Percentiles rank a stretch among this genome's conserved stretches.
Conservation (phyloP, 2,329 filamentous ascomycete genomes). For the Cordyceps cateniannulata region DNA sequence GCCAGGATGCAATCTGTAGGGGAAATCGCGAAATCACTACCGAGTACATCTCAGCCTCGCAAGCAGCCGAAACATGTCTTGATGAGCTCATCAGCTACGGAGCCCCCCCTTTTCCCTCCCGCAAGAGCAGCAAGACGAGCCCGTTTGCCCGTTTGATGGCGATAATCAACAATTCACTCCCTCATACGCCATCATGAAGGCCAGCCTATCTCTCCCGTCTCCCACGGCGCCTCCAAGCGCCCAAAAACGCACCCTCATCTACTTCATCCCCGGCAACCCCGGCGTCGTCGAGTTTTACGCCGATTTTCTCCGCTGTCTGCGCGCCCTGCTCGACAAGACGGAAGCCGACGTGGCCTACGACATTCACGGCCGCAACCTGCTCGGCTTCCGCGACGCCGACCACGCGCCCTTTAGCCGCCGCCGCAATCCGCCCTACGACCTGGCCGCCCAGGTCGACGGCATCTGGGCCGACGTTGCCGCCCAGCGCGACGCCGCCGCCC, state of each 20-base stretch:
- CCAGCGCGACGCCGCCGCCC: conserved; percentile 14
- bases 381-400: conserved; percentile 51
- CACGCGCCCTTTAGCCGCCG: conserved; percentile 37
- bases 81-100: too few species aligned
- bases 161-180: too few species aligned
- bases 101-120: too few species aligned
- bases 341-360: conserved; percentile 36
- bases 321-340: conserved; percentile 43
- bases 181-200: background rate
- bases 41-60: too few species aligned
- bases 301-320: conserved; percentile 56
- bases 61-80: too few species aligned
- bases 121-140: too few species aligned
- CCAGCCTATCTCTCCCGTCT: conserved; percentile 24
- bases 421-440: conserved; percentile 41
- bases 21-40: too few species aligned
- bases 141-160: too few species aligned
- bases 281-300: conserved; percentile 69
- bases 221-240: conserved; percentile 22
- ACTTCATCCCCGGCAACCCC: conserved; percentile 71
- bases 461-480: conserved; percentile 32
- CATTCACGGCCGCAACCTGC: conserved; percentile 51
- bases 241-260: conserved; percentile 46
- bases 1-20: too few species aligned
- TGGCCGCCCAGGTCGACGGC: conserved; percentile 47